Conservation (phyloP, 2,329 filamentous ascomycete species). For the Phyllosticta paracitricarpa region DNA sequence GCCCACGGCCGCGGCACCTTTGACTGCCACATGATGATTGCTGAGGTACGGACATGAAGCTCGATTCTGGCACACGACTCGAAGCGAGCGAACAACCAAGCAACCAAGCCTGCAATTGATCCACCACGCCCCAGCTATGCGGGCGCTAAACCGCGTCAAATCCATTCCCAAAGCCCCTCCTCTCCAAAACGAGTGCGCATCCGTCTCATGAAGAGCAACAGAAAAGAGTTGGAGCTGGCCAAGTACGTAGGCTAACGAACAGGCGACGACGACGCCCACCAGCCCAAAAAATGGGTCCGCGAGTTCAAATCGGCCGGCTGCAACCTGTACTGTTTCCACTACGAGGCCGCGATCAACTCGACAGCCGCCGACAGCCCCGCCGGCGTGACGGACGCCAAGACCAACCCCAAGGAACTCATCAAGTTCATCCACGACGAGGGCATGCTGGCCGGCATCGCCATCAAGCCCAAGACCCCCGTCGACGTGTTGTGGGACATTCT, state of each 20-base stretch:
- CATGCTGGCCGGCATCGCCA: constrained; percentile 85
- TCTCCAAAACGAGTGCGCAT: background rate
- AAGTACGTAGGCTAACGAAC: background rate
- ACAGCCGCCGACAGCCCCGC: constrained; percentile 75
- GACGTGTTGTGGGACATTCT: constrained; percentile 89
- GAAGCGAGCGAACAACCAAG: constrained; percentile 11
- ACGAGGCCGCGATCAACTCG: constrained; percentile 81
- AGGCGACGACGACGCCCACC: background rate
- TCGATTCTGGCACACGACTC: constrained; percentile 1
- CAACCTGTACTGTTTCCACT: constrained; percentile 99
- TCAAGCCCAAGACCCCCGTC: constrained; percentile 86
- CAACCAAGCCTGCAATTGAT: background rate
- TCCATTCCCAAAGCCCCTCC: background rate
- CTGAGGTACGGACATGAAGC: constrained; percentile 55
- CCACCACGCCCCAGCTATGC: background rate
- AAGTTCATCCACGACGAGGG: constrained; percentile 81
- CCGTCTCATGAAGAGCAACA: background rate
- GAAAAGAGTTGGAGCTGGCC: background rate
- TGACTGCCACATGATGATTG: constrained; percentile 99
- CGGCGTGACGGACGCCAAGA: constrained; percentile 57
- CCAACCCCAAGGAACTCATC: constrained; percentile 75
- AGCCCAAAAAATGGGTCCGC: constrained; percentile 97
- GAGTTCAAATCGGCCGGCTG: constrained; percentile 90
- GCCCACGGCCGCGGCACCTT: constrained; percentile 79
- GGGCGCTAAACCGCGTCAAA: background rate